Evolutionary conservation across 1,139 yeast genomes (phyloP), one percentile per base, ranked within the genome.

Genomic region (Geotrichum europaeum): DNA sequence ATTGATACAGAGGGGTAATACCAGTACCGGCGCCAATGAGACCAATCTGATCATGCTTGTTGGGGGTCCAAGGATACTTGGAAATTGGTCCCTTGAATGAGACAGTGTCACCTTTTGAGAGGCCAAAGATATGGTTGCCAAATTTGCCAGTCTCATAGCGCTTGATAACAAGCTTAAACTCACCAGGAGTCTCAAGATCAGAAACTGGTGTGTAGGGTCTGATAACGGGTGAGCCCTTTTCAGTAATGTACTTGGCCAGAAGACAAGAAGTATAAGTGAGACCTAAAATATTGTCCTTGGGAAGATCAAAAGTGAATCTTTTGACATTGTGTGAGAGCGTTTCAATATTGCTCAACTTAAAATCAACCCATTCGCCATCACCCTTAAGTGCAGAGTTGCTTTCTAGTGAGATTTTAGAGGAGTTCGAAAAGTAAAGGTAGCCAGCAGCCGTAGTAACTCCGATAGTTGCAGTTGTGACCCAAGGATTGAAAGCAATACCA

Each of bases 21-120:
- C 98, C 98, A 56, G 96, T 82, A 72, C 99, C 99, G 68, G 97
- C 99, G 67, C 97, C 98, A 69, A 94, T 81, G 78, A 94, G 81
- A 60, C 88, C 87, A 71, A 95, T 83, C 65, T 84, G 80, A 70
- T 87, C 83, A 76, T 83, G 94, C 77, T 85, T 83, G 80, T 92
- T 92, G 68, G 94, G 88, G 71, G 83, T 83, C 92, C 96, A 90
- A 73, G 87, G 84, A 90, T 95, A 92, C 81, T 95, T 95, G 69
- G 82, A 81, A 70, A 91, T 83, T 67, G 99, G 99, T 51, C 99
- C 99, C 80, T 91, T 92, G 82, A 95, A 89, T 12, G 96, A 79
- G 64, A 95, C 82, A 57, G 92, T 83, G 70, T 95, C 98, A 69
- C 86, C 84, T 62, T 82, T 84, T 76, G 87, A 85, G 75, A 94